Evolutionary conservation across 2,329 filamentous ascomycete species (phyloP).

Genomic region (Cordyceps militaris): DNA sequence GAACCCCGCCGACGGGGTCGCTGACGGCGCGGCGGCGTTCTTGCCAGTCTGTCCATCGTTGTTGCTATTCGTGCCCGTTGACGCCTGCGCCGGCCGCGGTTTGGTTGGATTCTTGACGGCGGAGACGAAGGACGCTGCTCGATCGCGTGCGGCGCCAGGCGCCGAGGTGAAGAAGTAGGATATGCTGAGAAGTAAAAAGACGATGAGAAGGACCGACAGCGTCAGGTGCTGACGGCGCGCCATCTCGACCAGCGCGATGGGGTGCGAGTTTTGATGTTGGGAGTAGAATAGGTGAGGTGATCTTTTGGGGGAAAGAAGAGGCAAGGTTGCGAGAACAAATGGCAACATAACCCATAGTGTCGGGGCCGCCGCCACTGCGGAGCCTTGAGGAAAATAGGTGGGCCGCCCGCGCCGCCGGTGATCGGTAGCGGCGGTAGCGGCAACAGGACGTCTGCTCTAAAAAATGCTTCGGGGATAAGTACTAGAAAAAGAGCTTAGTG

Average conservation of each 20-base stretch:
- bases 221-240: slow-evolving; percentile 47
- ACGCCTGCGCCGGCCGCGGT: not conserved
- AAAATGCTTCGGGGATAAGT: too few species aligned
- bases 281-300: not conserved
- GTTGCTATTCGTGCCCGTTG: not conserved
- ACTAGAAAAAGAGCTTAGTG: too few species aligned
- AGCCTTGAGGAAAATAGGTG: not conserved
- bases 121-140: not conserved
- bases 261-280: not conserved
- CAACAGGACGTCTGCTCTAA: too few species aligned
- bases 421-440: too few species aligned
- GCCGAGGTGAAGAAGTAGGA: slow-evolving; percentile 43
- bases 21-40: slow-evolving; percentile 16
- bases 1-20: slow-evolving; percentile 23
- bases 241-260: slow-evolving; percentile 29
- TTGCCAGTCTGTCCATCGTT: slow-evolving; percentile 20
- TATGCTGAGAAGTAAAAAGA: slow-evolving; percentile 50
- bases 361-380: not conserved
- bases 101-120: not conserved
- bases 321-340: not conserved
- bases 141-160: slow-evolving; percentile 15
- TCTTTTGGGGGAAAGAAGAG: not conserved
- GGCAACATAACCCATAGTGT: not conserved
- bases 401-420: not conserved
- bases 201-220: slow-evolving; percentile 45